Percentiles rank a stretch among this genome's conserved stretches.
These are phyloP conservation scores for Trypanosoma cruzi DNA, from an alignment of 208 protist species.

Conservation along the genomic window DNA sequence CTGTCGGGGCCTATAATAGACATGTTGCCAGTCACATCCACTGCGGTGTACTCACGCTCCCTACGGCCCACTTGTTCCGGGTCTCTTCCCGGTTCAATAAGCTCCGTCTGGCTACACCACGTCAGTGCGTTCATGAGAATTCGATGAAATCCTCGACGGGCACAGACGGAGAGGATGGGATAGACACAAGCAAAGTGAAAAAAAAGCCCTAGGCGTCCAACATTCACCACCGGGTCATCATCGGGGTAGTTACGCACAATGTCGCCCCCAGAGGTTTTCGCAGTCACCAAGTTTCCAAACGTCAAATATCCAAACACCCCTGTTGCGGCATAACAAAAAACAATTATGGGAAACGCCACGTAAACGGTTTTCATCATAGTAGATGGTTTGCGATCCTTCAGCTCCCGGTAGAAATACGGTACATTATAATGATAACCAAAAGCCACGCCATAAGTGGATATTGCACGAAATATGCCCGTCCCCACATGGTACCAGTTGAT, in stretches of 20 bases:
- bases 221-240: conserved; percentile 59
- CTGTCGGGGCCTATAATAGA: conserved; percentile 34
- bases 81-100: conserved; percentile 30
- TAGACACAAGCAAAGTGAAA: conserved; percentile 85
- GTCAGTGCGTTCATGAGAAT: conserved; percentile 56
- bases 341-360: conserved; percentile 64
- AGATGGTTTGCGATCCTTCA: conserved; percentile 42
- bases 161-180: conserved; percentile 77
- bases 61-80: neutral
- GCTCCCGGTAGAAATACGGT: conserved; percentile 80
- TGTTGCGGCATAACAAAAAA: conserved; percentile 51
- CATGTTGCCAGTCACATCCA: neutral
- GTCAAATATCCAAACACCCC: conserved; percentile 74
- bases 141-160: conserved; percentile 62
- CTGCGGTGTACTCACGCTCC: neutral
- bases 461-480: conserved; percentile 39
- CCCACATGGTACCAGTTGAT: conserved; percentile 44
- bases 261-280: conserved; percentile 45
- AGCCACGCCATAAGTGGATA: conserved; percentile 64
- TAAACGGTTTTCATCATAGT: conserved; percentile 69
- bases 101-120: conserved; percentile 41
- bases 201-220: conserved; percentile 78
- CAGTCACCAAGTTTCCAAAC: conserved; percentile 56
- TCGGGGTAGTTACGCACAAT: conserved; percentile 67
- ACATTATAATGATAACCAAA: conserved; percentile 83